These are phyloP conservation scores for Penicillium vulpinum DNA, from an alignment of 2,329 filamentous ascomycete genomes.

Conservation along the genomic window DNA sequence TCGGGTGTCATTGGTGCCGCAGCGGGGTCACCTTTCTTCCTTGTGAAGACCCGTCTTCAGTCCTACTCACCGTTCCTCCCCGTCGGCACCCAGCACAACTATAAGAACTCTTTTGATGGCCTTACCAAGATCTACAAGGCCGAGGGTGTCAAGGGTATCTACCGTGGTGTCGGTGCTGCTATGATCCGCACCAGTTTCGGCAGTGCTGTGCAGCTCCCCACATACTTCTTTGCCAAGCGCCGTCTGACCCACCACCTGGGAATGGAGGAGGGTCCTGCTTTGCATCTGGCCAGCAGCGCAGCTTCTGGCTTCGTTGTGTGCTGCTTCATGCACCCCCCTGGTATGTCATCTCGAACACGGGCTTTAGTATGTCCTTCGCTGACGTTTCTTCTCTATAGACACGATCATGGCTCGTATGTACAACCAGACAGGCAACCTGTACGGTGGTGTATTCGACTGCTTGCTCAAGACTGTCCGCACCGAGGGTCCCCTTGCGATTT, in stretches of 20 bases:
- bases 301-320: slow-evolving; percentile 95
- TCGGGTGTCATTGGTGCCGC: slow-evolving; percentile 90
- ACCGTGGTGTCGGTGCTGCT: slow-evolving; percentile 85
- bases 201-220: slow-evolving; percentile 92
- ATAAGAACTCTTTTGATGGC: slow-evolving; percentile 82
- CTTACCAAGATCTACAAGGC: slow-evolving; percentile 72
- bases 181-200: slow-evolving; percentile 97
- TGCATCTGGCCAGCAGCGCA: slow-evolving; percentile 87
- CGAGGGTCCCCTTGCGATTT: slow-evolving; percentile 88
- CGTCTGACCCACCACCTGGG: slow-evolving; percentile 76
- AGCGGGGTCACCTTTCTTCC: slow-evolving; percentile 94
- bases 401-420: slow-evolving; percentile 99
- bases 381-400: slow-evolving; percentile 53
- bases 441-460: slow-evolving; percentile 89
- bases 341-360: slow-evolving; percentile 49
- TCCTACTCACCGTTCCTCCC: slow-evolving; percentile 90
- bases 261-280: slow-evolving; percentile 84
- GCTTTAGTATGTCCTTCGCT: neutral
- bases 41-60: slow-evolving; percentile 94
- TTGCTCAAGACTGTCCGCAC: slow-evolving; percentile 85
- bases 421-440: slow-evolving; percentile 98
- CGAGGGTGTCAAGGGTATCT: slow-evolving; percentile 80
- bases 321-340: slow-evolving; percentile 95
- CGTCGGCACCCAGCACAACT: slow-evolving; percentile 94
- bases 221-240: slow-evolving; percentile 96